Percentiles rank a stretch among this genome's conserved stretches.
Evolutionary conservation across 2,329 filamentous ascomycete genomes (phyloP).

Genomic region (Cytospora mali): DNA sequence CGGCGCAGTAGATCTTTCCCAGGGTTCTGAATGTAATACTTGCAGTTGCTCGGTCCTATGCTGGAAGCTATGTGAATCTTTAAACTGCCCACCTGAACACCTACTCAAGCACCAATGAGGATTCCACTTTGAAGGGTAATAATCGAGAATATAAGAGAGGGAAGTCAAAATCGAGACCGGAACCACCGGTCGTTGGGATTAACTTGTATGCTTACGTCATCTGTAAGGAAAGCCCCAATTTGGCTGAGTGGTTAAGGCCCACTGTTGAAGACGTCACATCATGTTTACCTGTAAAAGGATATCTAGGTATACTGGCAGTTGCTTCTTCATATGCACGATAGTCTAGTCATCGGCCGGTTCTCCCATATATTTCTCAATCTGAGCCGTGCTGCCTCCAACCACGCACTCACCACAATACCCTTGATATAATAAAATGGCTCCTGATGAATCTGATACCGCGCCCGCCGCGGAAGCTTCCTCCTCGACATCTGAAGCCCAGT

Average conservation of each 20-base stretch:
- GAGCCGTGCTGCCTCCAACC: not conserved
- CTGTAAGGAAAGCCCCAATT: not conserved
- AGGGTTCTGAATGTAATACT: too few relatives aligned
- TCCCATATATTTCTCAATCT: not conserved
- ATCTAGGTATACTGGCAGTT: not conserved
- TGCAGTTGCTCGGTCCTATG: too few relatives aligned
- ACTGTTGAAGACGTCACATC: not conserved
- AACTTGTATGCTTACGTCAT: not conserved
- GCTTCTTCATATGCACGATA: not conserved
- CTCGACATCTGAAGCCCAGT: slow-evolving; percentile 26
- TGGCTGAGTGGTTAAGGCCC: not conserved
- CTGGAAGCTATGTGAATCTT: too few relatives aligned
- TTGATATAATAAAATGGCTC: not conserved
- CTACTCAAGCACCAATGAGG: too few relatives aligned
- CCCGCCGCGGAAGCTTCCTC: slow-evolving; percentile 12
- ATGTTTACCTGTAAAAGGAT: too few relatives aligned
- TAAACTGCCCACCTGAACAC: too few relatives aligned
- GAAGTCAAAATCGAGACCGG: not conserved
- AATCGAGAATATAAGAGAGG: not conserved
- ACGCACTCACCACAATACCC: not conserved
- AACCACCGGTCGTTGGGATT: not conserved
- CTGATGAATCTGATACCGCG: not conserved
- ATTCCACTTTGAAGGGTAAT: not conserved
- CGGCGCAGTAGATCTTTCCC: too few relatives aligned
- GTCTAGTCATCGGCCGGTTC: not conserved